Evolutionary conservation across 2,329 filamentous ascomycete species (phyloP), one percentile per base, ranked within the genome.

Genomic region (Fusarium cicatricum): DNA sequence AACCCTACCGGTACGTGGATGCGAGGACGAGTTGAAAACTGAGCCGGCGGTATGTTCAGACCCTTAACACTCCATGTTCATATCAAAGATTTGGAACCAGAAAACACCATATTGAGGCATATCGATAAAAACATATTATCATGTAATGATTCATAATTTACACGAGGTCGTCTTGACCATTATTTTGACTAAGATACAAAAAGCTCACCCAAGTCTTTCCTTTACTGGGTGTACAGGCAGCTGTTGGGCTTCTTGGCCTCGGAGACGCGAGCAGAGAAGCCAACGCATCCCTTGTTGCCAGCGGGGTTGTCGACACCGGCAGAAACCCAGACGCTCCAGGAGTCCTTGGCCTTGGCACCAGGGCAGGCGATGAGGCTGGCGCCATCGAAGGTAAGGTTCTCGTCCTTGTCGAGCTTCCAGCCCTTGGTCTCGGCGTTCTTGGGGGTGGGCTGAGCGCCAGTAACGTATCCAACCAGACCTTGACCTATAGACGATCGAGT

Each of bases 381-480:
- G 40, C 77, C 78, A 28, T 74, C 68, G 49, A 86, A 80, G 37
- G 70, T 71, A 34, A 87, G 74, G 67, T 82, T 68, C 57, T 72
- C 74, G 50, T 64, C 54, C 23, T 67, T 62, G 64, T 80, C 75
- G 45, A 85, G 54, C n/a, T 70, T 57, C 76, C 81, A 88, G 49
- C 77, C 76, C 38, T 73, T 74, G 31, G 74, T 72, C 75, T 86
- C 80, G 29, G 56, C 70, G 70, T 81, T 77, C 34, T 64, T 66
- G 17, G 77, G 75, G 0, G 72, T 51, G 3, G 64, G 50, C 64
- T 78, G 60, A 26, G 67, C 78, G 40, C 78, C 80, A 9, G 78
- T 82, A 23, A 78, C 75, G 73, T 84, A 87, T 31, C 79, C 78
- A 41, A 86, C 67, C 34, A 76, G 74, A 43, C 85, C 85, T 55